Evolutionary conservation across 768 basidiomycete species (phyloP), one percentile per base, ranked within the genome.

Genomic region (Tylopilus intermedius): DNA sequence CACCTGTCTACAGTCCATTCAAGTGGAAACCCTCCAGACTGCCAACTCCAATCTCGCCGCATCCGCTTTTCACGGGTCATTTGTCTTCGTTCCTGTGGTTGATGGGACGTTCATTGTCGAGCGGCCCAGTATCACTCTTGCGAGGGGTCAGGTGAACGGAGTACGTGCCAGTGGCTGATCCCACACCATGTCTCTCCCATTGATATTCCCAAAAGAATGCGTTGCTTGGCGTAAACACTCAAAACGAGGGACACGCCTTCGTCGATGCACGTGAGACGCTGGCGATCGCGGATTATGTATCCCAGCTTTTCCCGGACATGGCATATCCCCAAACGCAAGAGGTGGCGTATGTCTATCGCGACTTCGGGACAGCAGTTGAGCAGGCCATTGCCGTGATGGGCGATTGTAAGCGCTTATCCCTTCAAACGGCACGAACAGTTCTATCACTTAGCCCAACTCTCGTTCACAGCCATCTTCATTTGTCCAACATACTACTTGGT

Each of bases 301-400:
- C 69, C 9, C 62, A 71, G 8, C 64, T 80, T 8, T 80, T 76
- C 62, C 77, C 79, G 0, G 57, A 68, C 6, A 61, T 79, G 41
- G 59, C 58, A 1, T 22, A 55, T 5, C 18, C 32, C 2, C 58
- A 76, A 37, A 57, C 64, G 8, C 49, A 60, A 15, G 57, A 51
- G 21, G 70, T 60, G 0, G 60, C 66, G 0, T 27, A 32, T 3
- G 32, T 66, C 5, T 79, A 78, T 53, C 47, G 55, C 40, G 35
- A 42, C n/a, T 47, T 67, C 7, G 74, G 72, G 1, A 67, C 67
- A 15, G 57, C 64, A 6, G 42, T 70, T 5, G 61, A 68, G 27
- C 74, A 76, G 47, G 72, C 63, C 4, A 69, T 49, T 11, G 55
- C 56, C 5, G 47, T 18, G 13, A 35, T 49, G 30, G 47, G 55